Base-by-base conservation (phyloP, 768 basidiomycete species). In the Boletus rubescentipes region DNA sequence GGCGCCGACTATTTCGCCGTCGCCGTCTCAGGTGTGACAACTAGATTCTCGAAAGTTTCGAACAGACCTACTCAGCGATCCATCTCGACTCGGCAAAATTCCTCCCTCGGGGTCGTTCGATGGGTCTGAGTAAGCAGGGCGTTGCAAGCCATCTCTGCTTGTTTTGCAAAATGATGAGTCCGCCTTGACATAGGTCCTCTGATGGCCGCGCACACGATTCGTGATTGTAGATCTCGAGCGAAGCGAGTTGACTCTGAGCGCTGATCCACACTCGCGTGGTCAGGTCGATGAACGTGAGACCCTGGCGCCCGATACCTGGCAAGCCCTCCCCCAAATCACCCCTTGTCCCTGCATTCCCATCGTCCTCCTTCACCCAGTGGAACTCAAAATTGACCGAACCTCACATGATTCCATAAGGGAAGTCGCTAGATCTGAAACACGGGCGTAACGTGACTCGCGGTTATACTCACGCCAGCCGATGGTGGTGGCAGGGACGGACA, bases 1-100 rank as follows among this genome's bases (percentile, higher is more conserved):
- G 49, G 62, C 59, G 56, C 62, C 62, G 62, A 64, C 45, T 14
- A 3, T 49, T 26, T 51, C 58, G 14, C 45, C 44, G 53, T 15
- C 36, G 32, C 31, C 16, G n/a, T 47, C 50, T 34, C 45, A 31
- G 32, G 48, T 12, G 10, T 34, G 4, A 16, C 12, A 20, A n/a
- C 47, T 20, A 6, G 16, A 8, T 23, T 37, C 15, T 50, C 32
- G 12, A 29, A n/a, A 4, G 10, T 12, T 29, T 11, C 30, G 14
- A n/a, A n/a, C n/a, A n/a, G n/a, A 1, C 3, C 11, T 7, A 16
- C 21, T 23, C 51, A 18, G 16, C 23, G 26, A 36, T 11, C 18
- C 16, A 26, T 12, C 21, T 7, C 18, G 23, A 31, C 30, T 34
- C 31, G n/a, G 21, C n/a, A 15, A 32, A 2, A 10, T 21, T 3